Evolutionary conservation across 805 yeast species (phyloP), one percentile per base, ranked within the genome.

Genomic region (Candida sonorensis): DNA sequence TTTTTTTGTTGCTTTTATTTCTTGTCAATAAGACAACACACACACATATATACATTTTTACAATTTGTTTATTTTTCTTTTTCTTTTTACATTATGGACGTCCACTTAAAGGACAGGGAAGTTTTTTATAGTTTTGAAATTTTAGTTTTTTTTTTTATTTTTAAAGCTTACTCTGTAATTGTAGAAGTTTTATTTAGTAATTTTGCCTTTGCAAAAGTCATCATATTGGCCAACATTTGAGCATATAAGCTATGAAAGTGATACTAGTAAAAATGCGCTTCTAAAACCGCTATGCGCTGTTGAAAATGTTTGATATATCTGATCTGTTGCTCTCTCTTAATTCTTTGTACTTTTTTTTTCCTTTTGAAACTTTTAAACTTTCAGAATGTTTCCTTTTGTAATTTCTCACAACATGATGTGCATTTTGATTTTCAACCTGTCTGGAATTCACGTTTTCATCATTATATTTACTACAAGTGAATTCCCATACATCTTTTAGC

Each of bases 401-500:
- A 9, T 27, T 30, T 15, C 36, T 43, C 14, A 22, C 18, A 15
- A n/a, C n/a, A n/a, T n/a, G n/a, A n/a, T n/a, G n/a, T n/a, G n/a
- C n/a, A n/a, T n/a, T n/a, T n/a, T n/a, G n/a, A n/a, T n/a, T n/a
- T n/a, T n/a, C n/a, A n/a, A n/a, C n/a, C n/a, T n/a, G n/a, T n/a
- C n/a, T n/a, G n/a, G n/a, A n/a, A n/a, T n/a, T n/a, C n/a, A n/a
- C 19, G 37, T 44, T 44, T 15, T 44, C 49, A 20, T 40, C 41
- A 8, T 42, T 41, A 17, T 41, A 34, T 5, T 37, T 40, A 12
- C 39, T 33, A 12, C 36, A 29, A 10, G 39, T 14, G 14, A 37
- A 20, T 15, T 41, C 41, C 47, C 47, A 45, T 6, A 43, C 46
- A n/a, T 39, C 40, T 17, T 34, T 42, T 30, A 45, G 13, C 17